phyloP scores from a whole-genome alignment of 2,329 filamentous ascomycete species.

The Akanthomyces muscarius region DNA sequence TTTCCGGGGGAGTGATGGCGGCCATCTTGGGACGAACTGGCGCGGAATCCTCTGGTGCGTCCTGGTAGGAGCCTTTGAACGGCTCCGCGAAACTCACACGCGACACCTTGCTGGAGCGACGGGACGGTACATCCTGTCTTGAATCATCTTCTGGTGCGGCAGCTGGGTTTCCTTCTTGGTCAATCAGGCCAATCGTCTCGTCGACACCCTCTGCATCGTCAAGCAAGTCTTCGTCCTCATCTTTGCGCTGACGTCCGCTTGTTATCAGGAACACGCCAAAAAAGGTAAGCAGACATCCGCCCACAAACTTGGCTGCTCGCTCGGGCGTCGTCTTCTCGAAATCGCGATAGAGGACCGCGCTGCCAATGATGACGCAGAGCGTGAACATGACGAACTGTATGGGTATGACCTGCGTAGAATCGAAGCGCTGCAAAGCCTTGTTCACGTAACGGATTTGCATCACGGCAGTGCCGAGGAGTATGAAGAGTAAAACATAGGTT shows the following conservation, averaged over 20 bases:
- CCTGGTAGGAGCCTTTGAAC: constrained; percentile 34
- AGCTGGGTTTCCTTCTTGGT: constrained; percentile 40
- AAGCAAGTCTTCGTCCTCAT: constrained; percentile 50
- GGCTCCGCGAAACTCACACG: constrained; percentile 40
- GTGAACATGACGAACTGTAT: constrained; percentile 98
- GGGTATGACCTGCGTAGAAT: constrained; percentile 96
- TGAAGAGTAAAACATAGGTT: constrained; percentile 76
- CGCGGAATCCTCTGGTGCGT: constrained; percentile 33
- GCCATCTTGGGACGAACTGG: constrained; percentile 28
- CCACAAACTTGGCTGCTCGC: constrained; percentile 79
- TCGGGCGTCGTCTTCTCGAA: constrained; percentile 77
- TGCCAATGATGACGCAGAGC: constrained; percentile 89
- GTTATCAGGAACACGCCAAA: constrained; percentile 97
- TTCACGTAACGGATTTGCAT: constrained; percentile 99
- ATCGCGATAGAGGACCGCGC: constrained; percentile 88
- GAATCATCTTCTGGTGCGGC: constrained; percentile 26
- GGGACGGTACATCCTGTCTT: constrained; percentile 31
- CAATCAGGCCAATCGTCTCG: constrained; percentile 57
- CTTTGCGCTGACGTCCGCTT: constrained; percentile 63
- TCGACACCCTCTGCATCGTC: constrained; percentile 56
- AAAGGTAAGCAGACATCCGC: constrained; percentile 88
- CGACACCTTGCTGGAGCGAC: constrained; percentile 47
- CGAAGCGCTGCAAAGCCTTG: constrained; percentile 79
- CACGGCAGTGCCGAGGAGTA: constrained; percentile 79
- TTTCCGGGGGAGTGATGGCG: constrained; percentile 19